phyloP scores from a whole-genome alignment of 179 eudicot genomes.

The Heliamphora pulchella region DNA sequence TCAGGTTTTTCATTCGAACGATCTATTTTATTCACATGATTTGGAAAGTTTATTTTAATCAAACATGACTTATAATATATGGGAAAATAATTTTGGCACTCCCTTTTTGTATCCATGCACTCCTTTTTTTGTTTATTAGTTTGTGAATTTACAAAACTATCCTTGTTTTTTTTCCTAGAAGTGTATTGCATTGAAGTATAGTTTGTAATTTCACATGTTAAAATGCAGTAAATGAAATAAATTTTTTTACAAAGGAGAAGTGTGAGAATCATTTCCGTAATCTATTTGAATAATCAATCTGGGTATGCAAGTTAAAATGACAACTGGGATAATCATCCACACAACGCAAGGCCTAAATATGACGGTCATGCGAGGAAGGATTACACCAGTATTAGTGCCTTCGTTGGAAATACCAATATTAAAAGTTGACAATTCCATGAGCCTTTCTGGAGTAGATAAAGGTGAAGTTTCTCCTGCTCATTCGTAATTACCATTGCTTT shows the following conservation, averaged over 20 bases:
- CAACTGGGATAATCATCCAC: slow-evolving; percentile 96
- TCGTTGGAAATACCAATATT: slow-evolving; percentile 38
- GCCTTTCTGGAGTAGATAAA: slow-evolving; percentile 24
- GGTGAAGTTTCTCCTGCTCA: slow-evolving; percentile 33
- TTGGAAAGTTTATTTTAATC: background rate
- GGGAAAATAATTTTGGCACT: too few species aligned
- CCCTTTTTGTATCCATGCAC: too few species aligned
- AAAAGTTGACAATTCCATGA: slow-evolving; percentile 25
- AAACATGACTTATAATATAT: too few species aligned
- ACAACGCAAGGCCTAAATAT: slow-evolving; percentile 81
- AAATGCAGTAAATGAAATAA: background rate
- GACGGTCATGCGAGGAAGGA: slow-evolving; percentile 58
- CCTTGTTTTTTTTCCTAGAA: too few species aligned
- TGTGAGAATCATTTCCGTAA: too few species aligned
- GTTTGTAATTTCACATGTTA: background rate
- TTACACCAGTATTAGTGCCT: slow-evolving; percentile 34
- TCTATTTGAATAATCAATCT: background rate
- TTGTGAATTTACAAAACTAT: too few species aligned
- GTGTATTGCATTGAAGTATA: too few species aligned
- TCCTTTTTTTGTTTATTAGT: too few species aligned
- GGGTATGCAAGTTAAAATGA: slow-evolving; percentile 70
- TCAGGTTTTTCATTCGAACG: background rate
- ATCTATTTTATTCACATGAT: background rate
- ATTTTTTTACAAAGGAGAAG: background rate
- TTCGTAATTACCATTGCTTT: slow-evolving; percentile 16